These are phyloP conservation scores for Termitomyces sp. DNA, from an alignment of 1,284 basidiomycete species.

Conservation along the genomic window DNA sequence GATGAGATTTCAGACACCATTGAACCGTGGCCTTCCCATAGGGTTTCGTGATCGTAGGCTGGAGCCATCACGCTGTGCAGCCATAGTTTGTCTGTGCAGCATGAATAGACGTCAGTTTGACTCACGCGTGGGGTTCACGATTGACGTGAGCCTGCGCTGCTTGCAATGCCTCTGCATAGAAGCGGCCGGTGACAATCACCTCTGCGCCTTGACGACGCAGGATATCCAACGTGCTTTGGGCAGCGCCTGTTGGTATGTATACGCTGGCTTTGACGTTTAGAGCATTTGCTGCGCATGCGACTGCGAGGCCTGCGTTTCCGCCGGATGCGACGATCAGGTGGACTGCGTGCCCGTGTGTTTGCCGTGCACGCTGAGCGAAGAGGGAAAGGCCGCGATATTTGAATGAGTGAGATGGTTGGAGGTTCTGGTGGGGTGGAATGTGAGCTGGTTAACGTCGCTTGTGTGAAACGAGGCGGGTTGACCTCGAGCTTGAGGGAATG, in stretches of 20 bases:
- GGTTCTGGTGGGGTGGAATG: slow-evolving; percentile 38
- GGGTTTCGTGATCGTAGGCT: slow-evolving; percentile 58
- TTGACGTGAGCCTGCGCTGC: slow-evolving; percentile 42
- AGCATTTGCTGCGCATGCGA: slow-evolving; percentile 53
- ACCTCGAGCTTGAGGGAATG: slow-evolving; percentile 22
- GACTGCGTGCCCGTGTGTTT: slow-evolving; percentile 42
- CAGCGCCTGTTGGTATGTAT: slow-evolving; percentile 52
- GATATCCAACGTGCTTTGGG: slow-evolving; percentile 42
- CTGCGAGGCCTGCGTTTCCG: slow-evolving; percentile 70
- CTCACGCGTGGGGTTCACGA: slow-evolving; percentile 49
- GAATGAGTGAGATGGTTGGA: slow-evolving; percentile 72
- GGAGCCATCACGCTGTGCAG: slow-evolving; percentile 55
- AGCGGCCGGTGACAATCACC: slow-evolving; percentile 47
- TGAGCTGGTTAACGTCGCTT: not conserved
- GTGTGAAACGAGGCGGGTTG: not conserved
- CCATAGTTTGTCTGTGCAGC: not conserved
- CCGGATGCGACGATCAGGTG: slow-evolving; percentile 68
- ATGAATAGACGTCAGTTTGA: slow-evolving; percentile 1
- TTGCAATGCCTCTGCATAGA: slow-evolving; percentile 51
- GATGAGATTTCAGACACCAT: slow-evolving; percentile 58
- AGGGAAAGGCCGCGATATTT: slow-evolving; percentile 68
- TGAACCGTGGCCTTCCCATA: slow-evolving; percentile 73
- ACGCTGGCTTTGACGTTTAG: slow-evolving; percentile 59
- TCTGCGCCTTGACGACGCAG: slow-evolving; percentile 49
- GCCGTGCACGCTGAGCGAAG: slow-evolving; percentile 48